Evolutionary conservation across 2,329 filamentous ascomycete species (phyloP).

Genomic region (Penicillium thymicola): DNA sequence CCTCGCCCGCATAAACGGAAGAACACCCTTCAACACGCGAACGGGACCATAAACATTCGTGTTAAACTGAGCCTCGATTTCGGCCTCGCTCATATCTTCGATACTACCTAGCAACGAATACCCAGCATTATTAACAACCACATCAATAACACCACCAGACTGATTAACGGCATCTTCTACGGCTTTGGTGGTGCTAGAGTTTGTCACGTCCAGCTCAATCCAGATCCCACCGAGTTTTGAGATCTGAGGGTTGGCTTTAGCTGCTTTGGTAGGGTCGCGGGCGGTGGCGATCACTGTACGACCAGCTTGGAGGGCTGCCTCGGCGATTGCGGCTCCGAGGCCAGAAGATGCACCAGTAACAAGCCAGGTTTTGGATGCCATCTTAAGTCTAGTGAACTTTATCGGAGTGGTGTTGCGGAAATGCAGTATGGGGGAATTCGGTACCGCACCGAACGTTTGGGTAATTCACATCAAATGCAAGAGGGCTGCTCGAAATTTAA

Average conservation of each 20-base stretch:
- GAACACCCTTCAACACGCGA: not conserved
- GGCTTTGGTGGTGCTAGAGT: not conserved
- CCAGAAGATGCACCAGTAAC: not conserved
- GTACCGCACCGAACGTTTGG: not conserved
- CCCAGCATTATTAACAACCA: not conserved
- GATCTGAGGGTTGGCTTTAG: not conserved
- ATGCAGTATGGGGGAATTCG: not conserved
- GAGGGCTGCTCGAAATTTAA: not conserved
- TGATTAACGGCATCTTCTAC: not conserved
- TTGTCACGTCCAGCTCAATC: not conserved
- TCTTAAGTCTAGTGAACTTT: not conserved
- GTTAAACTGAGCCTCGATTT: not conserved
- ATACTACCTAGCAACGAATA: not conserved
- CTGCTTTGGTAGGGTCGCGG: too few species aligned
- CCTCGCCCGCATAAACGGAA: not conserved
- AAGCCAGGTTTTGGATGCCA: not conserved
- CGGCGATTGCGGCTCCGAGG: too few species aligned
- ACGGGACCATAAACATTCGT: not conserved
- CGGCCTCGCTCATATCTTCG: not conserved
- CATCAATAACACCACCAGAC: not conserved
- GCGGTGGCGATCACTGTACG: not conserved
- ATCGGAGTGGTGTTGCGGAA: not conserved
- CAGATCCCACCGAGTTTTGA: not conserved
- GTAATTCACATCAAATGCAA: too few species aligned
- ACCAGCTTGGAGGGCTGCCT: too few species aligned